Evolutionary conservation across 108 stramenopile genomes (phyloP).

Genomic region (Fragilaria radians): DNA sequence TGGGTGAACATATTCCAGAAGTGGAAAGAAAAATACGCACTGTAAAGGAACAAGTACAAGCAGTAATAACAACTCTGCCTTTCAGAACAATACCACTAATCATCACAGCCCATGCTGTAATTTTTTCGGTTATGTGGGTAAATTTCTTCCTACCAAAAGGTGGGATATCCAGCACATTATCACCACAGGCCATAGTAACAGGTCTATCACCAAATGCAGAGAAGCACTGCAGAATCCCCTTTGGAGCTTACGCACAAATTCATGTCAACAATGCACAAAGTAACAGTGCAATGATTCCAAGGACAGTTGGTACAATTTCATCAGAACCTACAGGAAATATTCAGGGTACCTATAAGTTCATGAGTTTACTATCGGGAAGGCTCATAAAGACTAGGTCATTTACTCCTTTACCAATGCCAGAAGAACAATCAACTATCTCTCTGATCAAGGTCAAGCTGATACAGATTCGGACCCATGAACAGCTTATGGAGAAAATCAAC

Average conservation of each 20-base stretch:
- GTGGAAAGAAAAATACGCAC: background rate
- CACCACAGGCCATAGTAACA: constrained; percentile 14
- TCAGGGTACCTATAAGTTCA: constrained; percentile 29
- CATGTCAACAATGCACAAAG: constrained; percentile 21
- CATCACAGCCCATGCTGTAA: background rate
- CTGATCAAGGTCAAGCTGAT: background rate
- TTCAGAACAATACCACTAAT: background rate
- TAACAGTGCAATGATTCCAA: constrained; percentile 14
- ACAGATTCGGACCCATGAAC: no score
- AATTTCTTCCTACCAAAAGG: constrained; percentile 13
- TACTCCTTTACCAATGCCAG: constrained; percentile 16
- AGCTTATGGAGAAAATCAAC: background rate
- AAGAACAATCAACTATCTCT: background rate
- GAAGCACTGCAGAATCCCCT: constrained; percentile 15
- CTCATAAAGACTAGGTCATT: constrained; percentile 9
- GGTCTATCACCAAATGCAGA: constrained; percentile 1
- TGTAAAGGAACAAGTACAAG: background rate
- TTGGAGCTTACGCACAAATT: constrained; percentile 32
- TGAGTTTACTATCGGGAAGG: constrained; percentile 12
- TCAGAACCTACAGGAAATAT: constrained; percentile 13
- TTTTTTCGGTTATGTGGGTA: background rate
- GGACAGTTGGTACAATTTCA: constrained; percentile 22
- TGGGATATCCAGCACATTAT: constrained; percentile 26
- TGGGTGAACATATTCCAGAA: background rate
- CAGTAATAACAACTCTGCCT: background rate